phyloP scores from a whole-genome alignment of 1,284 basidiomycete genomes.

The Cutaneotrichosporon sp. region DNA sequence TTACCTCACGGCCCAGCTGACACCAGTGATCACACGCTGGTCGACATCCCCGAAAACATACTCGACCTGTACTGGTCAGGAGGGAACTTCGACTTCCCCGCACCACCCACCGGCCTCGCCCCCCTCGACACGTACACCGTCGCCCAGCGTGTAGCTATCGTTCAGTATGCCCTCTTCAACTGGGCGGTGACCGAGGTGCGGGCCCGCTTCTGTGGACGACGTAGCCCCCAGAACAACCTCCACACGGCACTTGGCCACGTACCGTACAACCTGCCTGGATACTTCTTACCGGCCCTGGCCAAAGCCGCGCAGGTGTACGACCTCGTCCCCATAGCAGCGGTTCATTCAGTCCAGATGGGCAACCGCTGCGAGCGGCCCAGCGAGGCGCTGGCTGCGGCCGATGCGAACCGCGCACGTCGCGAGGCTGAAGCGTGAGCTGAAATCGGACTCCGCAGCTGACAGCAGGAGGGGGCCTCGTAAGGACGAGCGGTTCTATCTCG shows the following conservation, averaged over 20 bases:
- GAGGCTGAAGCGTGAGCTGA: conserved; percentile 6
- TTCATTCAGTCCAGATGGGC: conserved; percentile 1
- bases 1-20: not conserved
- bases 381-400: conserved; percentile 5
- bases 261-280: not conserved
- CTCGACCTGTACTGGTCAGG: conserved; percentile 5
- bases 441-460: not conserved
- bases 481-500: not conserved
- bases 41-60: not conserved
- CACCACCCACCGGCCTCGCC: conserved; percentile 1
- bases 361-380: conserved; percentile 9
- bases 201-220: conserved; percentile 5
- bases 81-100: not conserved
- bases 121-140: not conserved
- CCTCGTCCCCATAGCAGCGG: conserved; percentile 4
- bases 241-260: not conserved
- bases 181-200: conserved; percentile 1
- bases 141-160: conserved; percentile 6
- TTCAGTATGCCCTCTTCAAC: conserved; percentile 12
- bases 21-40: not conserved
- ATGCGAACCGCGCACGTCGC: conserved; percentile 2
- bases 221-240: conserved; percentile 1
- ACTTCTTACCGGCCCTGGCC: conserved; percentile 1
- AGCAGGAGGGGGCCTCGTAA: too few species aligned
- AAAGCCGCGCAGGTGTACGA: conserved; percentile 7